Evolutionary conservation across 305 asterid genomes (phyloP).

Genomic region (Fraxinus platypoda): DNA sequence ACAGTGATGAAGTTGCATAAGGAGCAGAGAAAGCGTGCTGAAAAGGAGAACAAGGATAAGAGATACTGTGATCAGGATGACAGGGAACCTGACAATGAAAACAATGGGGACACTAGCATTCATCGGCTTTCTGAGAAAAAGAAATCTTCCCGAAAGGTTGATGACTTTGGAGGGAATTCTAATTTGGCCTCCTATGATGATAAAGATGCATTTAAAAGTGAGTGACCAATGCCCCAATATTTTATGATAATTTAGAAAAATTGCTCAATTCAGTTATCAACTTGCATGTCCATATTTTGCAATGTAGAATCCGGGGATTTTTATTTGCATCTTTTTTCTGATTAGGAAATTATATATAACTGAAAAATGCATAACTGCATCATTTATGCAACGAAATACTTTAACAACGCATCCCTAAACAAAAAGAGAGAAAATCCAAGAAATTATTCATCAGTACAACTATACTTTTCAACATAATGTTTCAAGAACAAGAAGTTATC

Average conservation of each 20-base stretch:
- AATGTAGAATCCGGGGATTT: not conserved
- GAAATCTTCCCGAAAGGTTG: slow-evolving; percentile 68
- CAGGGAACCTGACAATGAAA: slow-evolving; percentile 64
- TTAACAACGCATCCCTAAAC: slow-evolving; percentile 9
- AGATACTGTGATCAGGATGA: slow-evolving; percentile 74
- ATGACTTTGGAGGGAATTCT: slow-evolving; percentile 66
- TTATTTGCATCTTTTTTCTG: not conserved
- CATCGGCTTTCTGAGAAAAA: slow-evolving; percentile 70
- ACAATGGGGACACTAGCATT: slow-evolving; percentile 63
- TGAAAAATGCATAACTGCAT: not conserved
- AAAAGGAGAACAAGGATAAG: slow-evolving; percentile 73
- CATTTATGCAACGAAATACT: not conserved
- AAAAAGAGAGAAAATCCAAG: not conserved
- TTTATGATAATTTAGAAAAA: not conserved
- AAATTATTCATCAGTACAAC: not conserved
- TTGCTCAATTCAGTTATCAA: not conserved
- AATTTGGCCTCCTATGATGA: slow-evolving; percentile 63
- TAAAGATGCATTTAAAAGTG: slow-evolving; percentile 81
- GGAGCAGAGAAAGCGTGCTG: slow-evolving; percentile 56
- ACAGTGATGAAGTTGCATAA: slow-evolving; percentile 38
- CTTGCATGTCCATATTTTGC: not conserved
- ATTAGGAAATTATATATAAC: not conserved
- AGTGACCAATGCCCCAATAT: slow-evolving; percentile 33
- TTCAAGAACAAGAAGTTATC: not conserved
- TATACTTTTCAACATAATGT: not conserved